Conservation (phyloP, 2,329 filamentous ascomycete genomes). For the Calonectria pseudoturangicola region DNA sequence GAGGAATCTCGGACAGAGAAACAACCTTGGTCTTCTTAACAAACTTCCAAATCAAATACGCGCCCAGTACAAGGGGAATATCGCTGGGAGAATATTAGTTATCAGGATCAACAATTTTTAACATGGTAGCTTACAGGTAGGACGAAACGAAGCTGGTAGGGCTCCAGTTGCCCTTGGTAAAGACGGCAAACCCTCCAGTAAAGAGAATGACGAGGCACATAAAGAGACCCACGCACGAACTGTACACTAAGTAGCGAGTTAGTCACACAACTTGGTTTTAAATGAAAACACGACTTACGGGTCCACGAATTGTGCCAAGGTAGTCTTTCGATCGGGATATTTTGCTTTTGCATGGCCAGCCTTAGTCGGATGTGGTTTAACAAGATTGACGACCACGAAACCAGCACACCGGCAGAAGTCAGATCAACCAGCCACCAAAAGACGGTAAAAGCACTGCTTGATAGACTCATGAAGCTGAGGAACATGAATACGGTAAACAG, state of each 20-base stretch:
- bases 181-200: slow-evolving; percentile 80
- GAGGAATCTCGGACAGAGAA: slow-evolving; percentile 69
- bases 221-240: slow-evolving; percentile 75
- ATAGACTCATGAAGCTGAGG: slow-evolving; percentile 75
- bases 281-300: slow-evolving; percentile 62
- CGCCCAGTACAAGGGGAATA: slow-evolving; percentile 74
- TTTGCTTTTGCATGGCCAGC: slow-evolving; percentile 72
- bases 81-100: slow-evolving; percentile 64
- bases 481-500: slow-evolving; percentile 73
- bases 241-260: slow-evolving; percentile 68
- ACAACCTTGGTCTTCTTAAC: slow-evolving; percentile 76
- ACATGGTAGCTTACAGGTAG: slow-evolving; percentile 71
- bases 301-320: slow-evolving; percentile 80
- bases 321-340: slow-evolving; percentile 68
- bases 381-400: slow-evolving; percentile 78
- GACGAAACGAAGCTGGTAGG: slow-evolving; percentile 75
- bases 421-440: slow-evolving; percentile 80
- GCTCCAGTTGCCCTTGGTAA: slow-evolving; percentile 76
- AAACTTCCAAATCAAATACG: slow-evolving; percentile 79
- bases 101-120: background rate
- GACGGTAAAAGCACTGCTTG: slow-evolving; percentile 75
- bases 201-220: slow-evolving; percentile 80
- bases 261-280: background rate
- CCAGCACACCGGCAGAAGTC: slow-evolving; percentile 77
- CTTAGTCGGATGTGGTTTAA: slow-evolving; percentile 76